Percentiles rank a stretch among this genome's conserved stretches.
phyloP scores from a whole-genome alignment of 1,139 yeast species.

The Spathaspora sp. region DNA sequence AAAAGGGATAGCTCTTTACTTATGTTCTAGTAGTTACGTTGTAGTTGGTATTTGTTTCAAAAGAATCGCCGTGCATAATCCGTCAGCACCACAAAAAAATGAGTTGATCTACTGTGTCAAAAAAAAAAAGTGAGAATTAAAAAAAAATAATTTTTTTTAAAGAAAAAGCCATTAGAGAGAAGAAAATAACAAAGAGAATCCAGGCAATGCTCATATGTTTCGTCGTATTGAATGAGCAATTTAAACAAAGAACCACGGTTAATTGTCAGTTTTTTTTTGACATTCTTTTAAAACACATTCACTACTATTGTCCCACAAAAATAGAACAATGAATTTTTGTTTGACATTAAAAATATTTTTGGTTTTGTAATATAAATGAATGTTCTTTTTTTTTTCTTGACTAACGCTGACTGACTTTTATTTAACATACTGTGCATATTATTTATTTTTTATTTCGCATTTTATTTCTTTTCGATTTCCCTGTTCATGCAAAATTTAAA shows the following conservation, averaged over 20 bases:
- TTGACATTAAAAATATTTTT: background rate
- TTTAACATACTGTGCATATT: background rate
- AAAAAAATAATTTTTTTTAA: too few relatives aligned
- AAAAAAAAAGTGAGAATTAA: background rate
- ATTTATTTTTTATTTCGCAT: background rate
- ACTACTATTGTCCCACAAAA: background rate
- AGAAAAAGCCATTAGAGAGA: background rate
- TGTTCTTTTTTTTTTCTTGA: background rate
- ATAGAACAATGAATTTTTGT: background rate
- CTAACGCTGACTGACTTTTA: background rate
- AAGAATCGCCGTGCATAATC: too few relatives aligned
- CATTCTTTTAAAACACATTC: background rate
- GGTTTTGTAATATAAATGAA: background rate
- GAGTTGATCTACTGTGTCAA: too few relatives aligned
- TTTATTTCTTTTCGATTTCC: constrained; percentile 1
- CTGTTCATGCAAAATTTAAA: constrained; percentile 2
- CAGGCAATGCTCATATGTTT: background rate
- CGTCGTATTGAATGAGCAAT: background rate
- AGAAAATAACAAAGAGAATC: background rate
- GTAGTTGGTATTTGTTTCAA: too few relatives aligned
- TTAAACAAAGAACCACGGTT: background rate
- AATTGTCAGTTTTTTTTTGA: background rate
- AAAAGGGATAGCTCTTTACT: too few relatives aligned
- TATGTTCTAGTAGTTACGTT: too few relatives aligned
- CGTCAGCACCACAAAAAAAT: too few relatives aligned